Evolutionary conservation across 2,329 filamentous ascomycete species (phyloP).

Genomic region (Trichoderma sp.): DNA sequence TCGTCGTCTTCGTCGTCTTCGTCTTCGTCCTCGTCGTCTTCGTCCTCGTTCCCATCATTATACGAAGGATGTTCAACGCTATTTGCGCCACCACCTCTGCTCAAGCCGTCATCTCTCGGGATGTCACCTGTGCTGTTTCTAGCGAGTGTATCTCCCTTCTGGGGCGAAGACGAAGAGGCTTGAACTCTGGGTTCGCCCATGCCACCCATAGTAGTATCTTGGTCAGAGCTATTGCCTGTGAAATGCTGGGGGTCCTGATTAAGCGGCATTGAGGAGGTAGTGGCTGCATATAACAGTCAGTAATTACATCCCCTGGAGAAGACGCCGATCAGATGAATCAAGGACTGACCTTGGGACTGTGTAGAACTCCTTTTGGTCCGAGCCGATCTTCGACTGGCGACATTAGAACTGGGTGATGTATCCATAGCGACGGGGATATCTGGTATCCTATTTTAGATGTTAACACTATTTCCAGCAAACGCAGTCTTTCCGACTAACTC

Average conservation of each 20-base stretch:
- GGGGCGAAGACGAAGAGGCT: conserved; percentile 29
- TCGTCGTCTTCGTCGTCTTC: conserved; percentile 56
- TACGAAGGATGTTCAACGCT: conserved; percentile 7
- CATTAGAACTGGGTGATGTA: conserved; percentile 29
- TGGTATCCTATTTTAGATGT: conserved; percentile 7
- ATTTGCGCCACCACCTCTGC: conserved; percentile 25
- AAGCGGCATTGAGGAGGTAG: neutral
- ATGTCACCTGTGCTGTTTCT: neutral
- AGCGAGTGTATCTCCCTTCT: neutral
- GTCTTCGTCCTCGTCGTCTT: conserved; percentile 46
- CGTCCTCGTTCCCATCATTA: conserved; percentile 37
- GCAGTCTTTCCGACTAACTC: conserved; percentile 52
- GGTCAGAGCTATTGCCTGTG: neutral
- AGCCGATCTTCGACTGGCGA: conserved; percentile 71
- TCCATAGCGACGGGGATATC: conserved; percentile 6
- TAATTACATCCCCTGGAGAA: neutral
- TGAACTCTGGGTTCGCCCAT: conserved; percentile 7
- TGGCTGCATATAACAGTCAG: neutral
- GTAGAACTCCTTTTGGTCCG: conserved; percentile 67
- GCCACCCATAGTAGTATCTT: conserved; percentile 18
- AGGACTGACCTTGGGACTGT: conserved; percentile 42
- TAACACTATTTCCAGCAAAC: neutral
- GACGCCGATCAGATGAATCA: neutral
- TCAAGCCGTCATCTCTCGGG: conserved; percentile 11
- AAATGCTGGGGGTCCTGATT: neutral